A percentile compares a stretch with the other conserved stretches of the same genome.
Conservation (phyloP, 140 eudicot species). For the Erigeron philadelphicus region DNA sequence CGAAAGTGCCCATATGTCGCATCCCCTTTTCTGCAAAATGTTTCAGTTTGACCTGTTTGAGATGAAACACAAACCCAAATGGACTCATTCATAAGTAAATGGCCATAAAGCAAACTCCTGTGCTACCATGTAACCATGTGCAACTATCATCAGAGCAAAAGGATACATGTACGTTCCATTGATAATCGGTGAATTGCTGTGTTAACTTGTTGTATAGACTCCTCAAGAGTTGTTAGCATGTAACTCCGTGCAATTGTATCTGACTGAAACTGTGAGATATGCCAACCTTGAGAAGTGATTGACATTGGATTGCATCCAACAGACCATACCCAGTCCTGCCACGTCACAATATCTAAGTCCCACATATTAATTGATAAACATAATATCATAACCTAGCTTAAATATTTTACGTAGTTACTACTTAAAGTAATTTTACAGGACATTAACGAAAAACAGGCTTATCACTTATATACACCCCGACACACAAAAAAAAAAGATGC, state of each 20-base stretch:
- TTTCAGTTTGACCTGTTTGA: too few relatives aligned
- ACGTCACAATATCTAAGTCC: conserved; percentile 5
- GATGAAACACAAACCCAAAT: too few relatives aligned
- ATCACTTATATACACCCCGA: background rate
- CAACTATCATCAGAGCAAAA: conserved; percentile 25
- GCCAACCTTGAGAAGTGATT: conserved; percentile 88
- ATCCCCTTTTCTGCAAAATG: too few relatives aligned
- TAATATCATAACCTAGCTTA: background rate
- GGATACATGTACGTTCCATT: conserved; percentile 90
- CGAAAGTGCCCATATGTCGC: too few relatives aligned
- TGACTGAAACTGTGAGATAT: conserved; percentile 61
- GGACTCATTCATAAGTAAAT: too few relatives aligned
- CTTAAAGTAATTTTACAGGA: background rate
- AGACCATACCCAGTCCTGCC: conserved; percentile 97
- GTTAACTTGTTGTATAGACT: conserved; percentile 82
- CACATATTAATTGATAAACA: background rate
- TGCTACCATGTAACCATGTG: background rate
- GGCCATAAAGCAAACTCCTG: too few relatives aligned
- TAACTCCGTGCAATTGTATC: conserved; percentile 91
- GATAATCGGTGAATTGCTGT: conserved; percentile 67
- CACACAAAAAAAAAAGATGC: background rate
- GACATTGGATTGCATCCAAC: conserved; percentile 85
- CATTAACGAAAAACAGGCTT: background rate
- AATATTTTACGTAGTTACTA: background rate
- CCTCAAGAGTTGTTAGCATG: conserved; percentile 82